Conservation (phyloP, 257 asterid genomes). For the Rhazya stricta region DNA sequence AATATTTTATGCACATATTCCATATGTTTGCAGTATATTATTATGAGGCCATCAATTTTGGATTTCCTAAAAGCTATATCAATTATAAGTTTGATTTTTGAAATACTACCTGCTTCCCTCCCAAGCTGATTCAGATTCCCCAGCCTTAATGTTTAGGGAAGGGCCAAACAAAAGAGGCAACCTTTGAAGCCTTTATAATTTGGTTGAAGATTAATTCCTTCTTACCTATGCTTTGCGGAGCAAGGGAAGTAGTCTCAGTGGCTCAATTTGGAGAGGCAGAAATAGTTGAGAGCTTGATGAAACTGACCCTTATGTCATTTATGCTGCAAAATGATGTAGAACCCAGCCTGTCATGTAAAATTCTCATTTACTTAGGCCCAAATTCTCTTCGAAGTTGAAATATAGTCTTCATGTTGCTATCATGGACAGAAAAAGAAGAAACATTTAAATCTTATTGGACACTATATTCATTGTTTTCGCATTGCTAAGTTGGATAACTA, state of each 20-base stretch:
- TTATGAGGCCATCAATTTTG: background rate
- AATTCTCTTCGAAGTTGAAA: background rate
- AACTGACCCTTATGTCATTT: background rate
- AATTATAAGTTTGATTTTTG: background rate
- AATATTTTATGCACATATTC: background rate
- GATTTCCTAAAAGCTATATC: background rate
- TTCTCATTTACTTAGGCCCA: background rate
- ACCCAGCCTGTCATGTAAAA: background rate
- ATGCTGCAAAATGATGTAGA: background rate
- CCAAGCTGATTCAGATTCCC: background rate
- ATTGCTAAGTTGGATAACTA: background rate
- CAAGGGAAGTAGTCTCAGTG: background rate
- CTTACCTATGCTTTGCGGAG: background rate
- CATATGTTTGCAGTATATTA: background rate
- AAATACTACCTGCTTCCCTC: background rate
- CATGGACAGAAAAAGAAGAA: background rate
- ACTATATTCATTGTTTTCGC: background rate
- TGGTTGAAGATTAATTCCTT: background rate
- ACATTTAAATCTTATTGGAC: background rate
- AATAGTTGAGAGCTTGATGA: background rate
- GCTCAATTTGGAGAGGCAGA: background rate
- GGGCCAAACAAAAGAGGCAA: background rate
- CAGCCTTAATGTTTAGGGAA: background rate
- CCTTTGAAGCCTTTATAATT: background rate
- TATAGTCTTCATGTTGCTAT: background rate